These are phyloP conservation scores for Adansonia rubrostipa DNA, from an alignment of 441 rosid species.

Conservation along the genomic window DNA sequence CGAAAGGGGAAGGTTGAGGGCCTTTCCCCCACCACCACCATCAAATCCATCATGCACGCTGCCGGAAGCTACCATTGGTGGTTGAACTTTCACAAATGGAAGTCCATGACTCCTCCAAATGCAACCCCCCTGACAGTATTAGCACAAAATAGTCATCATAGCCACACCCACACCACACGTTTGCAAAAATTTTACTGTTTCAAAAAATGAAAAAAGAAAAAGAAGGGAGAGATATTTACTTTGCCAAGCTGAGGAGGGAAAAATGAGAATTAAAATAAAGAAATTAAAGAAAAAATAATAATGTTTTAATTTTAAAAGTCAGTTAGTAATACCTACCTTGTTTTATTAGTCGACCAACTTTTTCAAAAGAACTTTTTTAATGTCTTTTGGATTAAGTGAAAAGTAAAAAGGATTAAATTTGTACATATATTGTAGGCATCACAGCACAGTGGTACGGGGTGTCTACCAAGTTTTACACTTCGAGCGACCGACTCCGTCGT, in stretches of 20 bases:
- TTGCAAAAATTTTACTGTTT: too few relatives aligned
- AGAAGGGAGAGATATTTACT: too few relatives aligned
- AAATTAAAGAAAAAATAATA: background rate
- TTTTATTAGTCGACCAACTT: background rate
- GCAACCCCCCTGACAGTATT: background rate
- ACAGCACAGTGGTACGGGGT: background rate
- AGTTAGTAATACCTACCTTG: background rate
- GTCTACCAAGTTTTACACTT: background rate
- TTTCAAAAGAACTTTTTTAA: background rate
- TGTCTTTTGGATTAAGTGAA: background rate
- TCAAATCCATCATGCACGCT: conserved; percentile 1
- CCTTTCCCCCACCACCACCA: background rate
- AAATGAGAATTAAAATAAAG: too few relatives aligned
- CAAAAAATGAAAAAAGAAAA: too few relatives aligned
- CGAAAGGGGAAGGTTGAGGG: background rate
- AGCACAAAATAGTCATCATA: background rate
- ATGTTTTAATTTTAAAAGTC: background rate
- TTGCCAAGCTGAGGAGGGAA: too few relatives aligned
- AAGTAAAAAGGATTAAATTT: background rate
- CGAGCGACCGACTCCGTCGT: background rate
- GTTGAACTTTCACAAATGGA: conserved; percentile 1
- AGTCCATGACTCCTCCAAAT: conserved; percentile 2
- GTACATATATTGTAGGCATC: background rate
- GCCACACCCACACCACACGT: background rate
- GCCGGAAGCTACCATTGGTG: background rate